Evolutionary conservation across 805 yeast species (phyloP).

Genomic region (Brettanomyces bruxellensis): DNA sequence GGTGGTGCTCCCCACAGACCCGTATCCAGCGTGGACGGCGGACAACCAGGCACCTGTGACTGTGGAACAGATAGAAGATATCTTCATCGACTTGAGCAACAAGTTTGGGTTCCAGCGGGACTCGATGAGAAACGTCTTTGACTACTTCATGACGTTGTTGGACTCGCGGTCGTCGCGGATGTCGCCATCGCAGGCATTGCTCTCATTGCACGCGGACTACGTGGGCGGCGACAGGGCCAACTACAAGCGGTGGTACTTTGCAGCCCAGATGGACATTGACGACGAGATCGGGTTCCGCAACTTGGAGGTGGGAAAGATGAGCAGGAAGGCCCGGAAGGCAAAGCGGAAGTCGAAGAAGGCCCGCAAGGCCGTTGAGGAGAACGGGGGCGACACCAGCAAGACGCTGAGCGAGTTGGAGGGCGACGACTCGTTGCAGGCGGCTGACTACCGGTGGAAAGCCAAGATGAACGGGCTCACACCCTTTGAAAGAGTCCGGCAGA

Average conservation of each 20-base stretch:
- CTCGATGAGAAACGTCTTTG: constrained; percentile 87
- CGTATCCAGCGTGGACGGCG: constrained; percentile 99
- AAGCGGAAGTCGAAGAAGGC: constrained; percentile 75
- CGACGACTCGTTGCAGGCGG: constrained; percentile 79
- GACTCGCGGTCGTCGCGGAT: constrained; percentile 82
- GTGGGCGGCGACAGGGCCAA: constrained; percentile 84
- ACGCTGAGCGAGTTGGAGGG: constrained; percentile 62
- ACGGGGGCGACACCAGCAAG: constrained; percentile 52
- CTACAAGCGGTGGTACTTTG: constrained; percentile 82
- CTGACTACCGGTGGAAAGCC: constrained; percentile 76
- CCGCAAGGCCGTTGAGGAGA: constrained; percentile 57
- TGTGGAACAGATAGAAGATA: constrained; percentile 79
- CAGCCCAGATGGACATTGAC: constrained; percentile 81
- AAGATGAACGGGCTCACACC: constrained; percentile 66
- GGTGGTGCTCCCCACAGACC: constrained; percentile 77
- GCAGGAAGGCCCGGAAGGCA: constrained; percentile 74
- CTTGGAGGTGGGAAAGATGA: constrained; percentile 67
- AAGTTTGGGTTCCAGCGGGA: constrained; percentile 88
- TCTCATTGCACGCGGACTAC: constrained; percentile 78
- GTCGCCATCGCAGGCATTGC: constrained; percentile 81
- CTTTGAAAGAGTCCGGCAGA: constrained; percentile 71
- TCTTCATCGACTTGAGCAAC: constrained; percentile 73
- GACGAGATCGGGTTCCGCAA: constrained; percentile 78
- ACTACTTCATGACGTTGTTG: constrained; percentile 74
- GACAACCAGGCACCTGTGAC: constrained; percentile 86